Evolutionary conservation across 176 grass and related monocot genomes (phyloP).

Genomic region (Rhynchospora tenuis): DNA sequence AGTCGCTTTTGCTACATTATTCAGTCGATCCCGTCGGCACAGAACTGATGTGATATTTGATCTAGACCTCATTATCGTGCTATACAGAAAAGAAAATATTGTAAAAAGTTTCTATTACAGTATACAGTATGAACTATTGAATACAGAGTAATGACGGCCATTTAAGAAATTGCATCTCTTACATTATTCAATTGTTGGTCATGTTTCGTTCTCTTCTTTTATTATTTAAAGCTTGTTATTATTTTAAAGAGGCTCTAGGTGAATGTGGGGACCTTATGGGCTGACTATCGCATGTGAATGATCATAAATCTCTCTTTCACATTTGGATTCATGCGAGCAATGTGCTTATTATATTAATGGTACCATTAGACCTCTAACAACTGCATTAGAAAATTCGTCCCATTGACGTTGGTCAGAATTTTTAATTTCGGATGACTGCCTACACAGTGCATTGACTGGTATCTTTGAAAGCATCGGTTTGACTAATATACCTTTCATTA

Average conservation of each 20-base stretch:
- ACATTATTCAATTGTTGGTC: background rate
- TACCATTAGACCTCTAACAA: background rate
- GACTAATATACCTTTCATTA: background rate
- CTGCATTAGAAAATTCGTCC: background rate
- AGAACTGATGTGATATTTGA: constrained; percentile 53
- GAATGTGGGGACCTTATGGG: background rate
- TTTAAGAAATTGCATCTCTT: background rate
- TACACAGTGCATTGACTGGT: background rate
- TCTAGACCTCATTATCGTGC: background rate
- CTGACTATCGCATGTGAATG: constrained; percentile 10
- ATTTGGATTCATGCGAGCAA: background rate
- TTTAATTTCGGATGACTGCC: background rate
- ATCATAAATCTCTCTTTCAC: background rate
- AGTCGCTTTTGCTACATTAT: constrained; percentile 50
- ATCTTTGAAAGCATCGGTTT: constrained; percentile 16
- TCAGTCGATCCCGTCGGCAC: constrained; percentile 50
- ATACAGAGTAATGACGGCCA: background rate
- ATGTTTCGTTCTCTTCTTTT: background rate
- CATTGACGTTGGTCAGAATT: background rate
- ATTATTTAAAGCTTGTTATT: background rate
- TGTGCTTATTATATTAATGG: background rate
- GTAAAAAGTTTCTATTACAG: background rate
- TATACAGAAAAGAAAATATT: background rate
- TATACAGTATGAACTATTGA: background rate
- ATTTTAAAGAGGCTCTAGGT: background rate